These are phyloP conservation scores for Musa acuminata DNA, from an alignment of 176 grass and related monocot genomes.

Conservation along the genomic window DNA sequence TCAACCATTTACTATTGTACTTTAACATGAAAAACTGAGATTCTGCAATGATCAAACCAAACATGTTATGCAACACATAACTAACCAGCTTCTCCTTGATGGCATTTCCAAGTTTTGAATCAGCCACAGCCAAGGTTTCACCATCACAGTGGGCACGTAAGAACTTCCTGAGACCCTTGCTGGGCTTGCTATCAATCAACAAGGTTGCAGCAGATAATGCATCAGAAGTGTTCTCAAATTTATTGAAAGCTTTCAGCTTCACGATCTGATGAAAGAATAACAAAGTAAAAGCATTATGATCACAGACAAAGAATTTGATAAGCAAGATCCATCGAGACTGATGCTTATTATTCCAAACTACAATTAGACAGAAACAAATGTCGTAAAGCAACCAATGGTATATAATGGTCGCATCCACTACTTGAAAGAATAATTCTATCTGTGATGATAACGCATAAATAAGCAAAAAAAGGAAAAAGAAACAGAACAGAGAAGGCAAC, in stretches of 20 bases:
- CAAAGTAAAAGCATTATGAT: neutral
- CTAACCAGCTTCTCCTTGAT: conserved; percentile 87
- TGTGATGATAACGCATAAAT: neutral
- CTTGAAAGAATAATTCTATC: neutral
- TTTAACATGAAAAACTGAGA: conserved; percentile 9
- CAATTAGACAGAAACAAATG: neutral
- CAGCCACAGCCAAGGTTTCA: conserved; percentile 78
- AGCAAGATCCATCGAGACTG: neutral
- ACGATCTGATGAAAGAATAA: conserved; percentile 52
- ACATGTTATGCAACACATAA: neutral
- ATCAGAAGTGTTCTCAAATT: conserved; percentile 92
- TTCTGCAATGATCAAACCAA: neutral
- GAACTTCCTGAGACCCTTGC: conserved; percentile 82
- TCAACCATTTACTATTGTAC: neutral
- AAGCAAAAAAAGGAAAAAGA: neutral
- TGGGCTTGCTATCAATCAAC: conserved; percentile 87
- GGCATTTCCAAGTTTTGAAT: conserved; percentile 80
- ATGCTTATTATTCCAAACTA: neutral
- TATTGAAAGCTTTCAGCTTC: conserved; percentile 87
- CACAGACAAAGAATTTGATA: neutral
- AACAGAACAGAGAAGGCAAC: neutral
- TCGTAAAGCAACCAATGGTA: neutral
- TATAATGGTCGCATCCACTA: neutral
- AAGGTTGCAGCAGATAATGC: conserved; percentile 67
- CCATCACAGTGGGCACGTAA: conserved; percentile 67